phyloP scores from a whole-genome alignment of 1,284 basidiomycete species.

The Nidula niveotomentosa region DNA sequence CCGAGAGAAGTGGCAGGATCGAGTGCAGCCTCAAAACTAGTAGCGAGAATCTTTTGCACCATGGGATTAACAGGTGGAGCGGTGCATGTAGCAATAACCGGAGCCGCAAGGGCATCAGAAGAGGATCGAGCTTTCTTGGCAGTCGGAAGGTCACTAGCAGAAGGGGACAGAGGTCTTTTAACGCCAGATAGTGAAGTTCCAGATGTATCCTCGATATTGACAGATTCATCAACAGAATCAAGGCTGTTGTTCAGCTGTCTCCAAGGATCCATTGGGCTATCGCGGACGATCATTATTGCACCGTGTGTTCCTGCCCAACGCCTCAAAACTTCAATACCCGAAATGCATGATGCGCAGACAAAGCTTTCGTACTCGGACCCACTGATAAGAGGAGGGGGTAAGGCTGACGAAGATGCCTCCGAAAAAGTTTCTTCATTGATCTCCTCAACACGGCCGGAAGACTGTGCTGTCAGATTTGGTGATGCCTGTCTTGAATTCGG shows the following conservation, averaged over 20 bases:
- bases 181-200: slow-evolving; percentile 26
- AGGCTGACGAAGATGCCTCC: slow-evolving; percentile 57
- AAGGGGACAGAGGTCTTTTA: slow-evolving; percentile 51
- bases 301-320: slow-evolving; percentile 67
- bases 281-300: slow-evolving; percentile 60
- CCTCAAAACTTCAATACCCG: slow-evolving; percentile 46
- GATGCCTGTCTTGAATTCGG: slow-evolving; percentile 47
- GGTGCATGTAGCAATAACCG: slow-evolving; percentile 36
- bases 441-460: slow-evolving; percentile 16
- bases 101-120: slow-evolving; percentile 11
- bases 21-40: slow-evolving; percentile 13
- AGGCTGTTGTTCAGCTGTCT: slow-evolving; percentile 36
- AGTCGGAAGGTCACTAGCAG: slow-evolving; percentile 33
- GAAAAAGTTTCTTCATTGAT: slow-evolving; percentile 50
- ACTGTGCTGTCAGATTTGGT: slow-evolving; percentile 27
- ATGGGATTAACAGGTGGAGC: slow-evolving; percentile 45
- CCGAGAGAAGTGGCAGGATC: slow-evolving; percentile 35
- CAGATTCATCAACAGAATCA: slow-evolving; percentile 16
- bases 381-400: slow-evolving; percentile 65
- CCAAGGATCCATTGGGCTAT: slow-evolving; percentile 46
- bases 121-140: slow-evolving; percentile 47
- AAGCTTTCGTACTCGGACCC: slow-evolving; percentile 70
- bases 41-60: slow-evolving; percentile 39
- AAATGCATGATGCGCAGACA: slow-evolving; percentile 66
- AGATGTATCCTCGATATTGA: slow-evolving; percentile 20